A percentile compares a stretch with the other conserved stretches of the same genome.
These are phyloP conservation scores for Lolium perenne DNA, from an alignment of 176 grass and related monocot genomes.

Conservation along the genomic window DNA sequence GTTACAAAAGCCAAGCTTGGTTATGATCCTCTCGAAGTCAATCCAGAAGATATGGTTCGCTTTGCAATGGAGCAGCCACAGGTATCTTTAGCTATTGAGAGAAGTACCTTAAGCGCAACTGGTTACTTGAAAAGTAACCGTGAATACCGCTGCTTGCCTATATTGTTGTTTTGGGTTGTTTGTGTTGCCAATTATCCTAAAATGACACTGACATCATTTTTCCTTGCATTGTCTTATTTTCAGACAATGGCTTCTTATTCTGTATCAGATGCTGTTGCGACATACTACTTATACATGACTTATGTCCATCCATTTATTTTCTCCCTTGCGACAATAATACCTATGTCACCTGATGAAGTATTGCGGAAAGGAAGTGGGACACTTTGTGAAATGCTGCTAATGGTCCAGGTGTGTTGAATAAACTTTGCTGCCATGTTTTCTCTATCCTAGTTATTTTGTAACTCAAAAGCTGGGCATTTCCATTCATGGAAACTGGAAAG, in stretches of 20 bases:
- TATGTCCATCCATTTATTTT: slow-evolving; percentile 99
- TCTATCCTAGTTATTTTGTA: slow-evolving; percentile 21
- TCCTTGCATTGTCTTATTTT: slow-evolving; percentile 43
- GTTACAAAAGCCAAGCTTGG: slow-evolving; percentile 99
- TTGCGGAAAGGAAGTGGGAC: slow-evolving; percentile 95
- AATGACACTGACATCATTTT: slow-evolving; percentile 32
- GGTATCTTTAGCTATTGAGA: slow-evolving; percentile 47
- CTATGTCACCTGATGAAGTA: slow-evolving; percentile 96
- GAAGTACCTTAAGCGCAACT: slow-evolving; percentile 25
- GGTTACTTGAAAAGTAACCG: slow-evolving; percentile 4
- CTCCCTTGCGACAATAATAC: slow-evolving; percentile 98
- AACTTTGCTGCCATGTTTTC: slow-evolving; percentile 39
- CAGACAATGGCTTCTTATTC: slow-evolving; percentile 99
- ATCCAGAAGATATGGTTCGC: slow-evolving; percentile 99
- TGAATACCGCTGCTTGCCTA: slow-evolving; percentile 29
- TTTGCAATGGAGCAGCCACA: slow-evolving; percentile 92
- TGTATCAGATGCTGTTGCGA: slow-evolving; percentile 98
- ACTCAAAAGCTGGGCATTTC: slow-evolving; percentile 24
- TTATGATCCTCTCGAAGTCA: slow-evolving; percentile 93
- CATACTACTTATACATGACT: slow-evolving; percentile 97
- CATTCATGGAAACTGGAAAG: neutral
- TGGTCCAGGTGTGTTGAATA: slow-evolving; percentile 80
- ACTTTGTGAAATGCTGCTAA: slow-evolving; percentile 99
- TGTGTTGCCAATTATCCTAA: slow-evolving; percentile 20
- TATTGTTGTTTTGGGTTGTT: slow-evolving; percentile 11